Conservation (phyloP, 2,329 filamentous ascomycete species). For the Ophiostoma perfectum region DNA sequence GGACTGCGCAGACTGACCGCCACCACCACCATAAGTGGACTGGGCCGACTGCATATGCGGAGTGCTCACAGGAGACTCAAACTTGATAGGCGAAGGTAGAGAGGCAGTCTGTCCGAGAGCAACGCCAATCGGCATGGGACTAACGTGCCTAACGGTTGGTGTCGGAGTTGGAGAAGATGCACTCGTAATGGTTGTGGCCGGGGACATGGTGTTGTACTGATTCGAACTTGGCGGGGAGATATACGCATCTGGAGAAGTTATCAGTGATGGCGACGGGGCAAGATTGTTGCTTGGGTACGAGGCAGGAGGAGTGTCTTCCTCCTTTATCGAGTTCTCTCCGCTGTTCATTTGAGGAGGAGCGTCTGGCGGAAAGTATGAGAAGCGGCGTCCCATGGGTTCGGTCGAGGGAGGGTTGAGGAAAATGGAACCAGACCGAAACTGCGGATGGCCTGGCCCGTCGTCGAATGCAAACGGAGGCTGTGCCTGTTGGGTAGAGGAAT, state of each 20-base stretch:
- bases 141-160: conserved; percentile 33
- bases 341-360: conserved; percentile 30
- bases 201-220: conserved; percentile 36
- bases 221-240: conserved; percentile 30
- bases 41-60: conserved; percentile 28
- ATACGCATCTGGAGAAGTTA: conserved; percentile 44
- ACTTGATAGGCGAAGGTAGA: conserved; percentile 25
- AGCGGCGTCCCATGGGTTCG: conserved; percentile 51
- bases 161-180: conserved; percentile 33
- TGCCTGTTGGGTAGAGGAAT: conserved; percentile 37
- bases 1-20: not conserved
- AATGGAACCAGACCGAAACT: conserved; percentile 62
- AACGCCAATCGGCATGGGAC: conserved; percentile 28
- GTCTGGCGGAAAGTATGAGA: conserved; percentile 58
- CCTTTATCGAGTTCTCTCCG: conserved; percentile 27
- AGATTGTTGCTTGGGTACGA: not conserved
- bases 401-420: conserved; percentile 54
- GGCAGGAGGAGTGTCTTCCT: conserved; percentile 36
- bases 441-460: conserved; percentile 38
- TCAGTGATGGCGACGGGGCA: conserved; percentile 32
- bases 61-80: conserved; percentile 25
- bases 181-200: conserved; percentile 29
- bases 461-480: conserved; percentile 21
- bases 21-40: not conserved
- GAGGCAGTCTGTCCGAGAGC: conserved; percentile 6